Evolutionary conservation across 139 green algal species (phyloP), one percentile per base, ranked within the genome.

Genomic region (Chlamydomonas asymmetrica): DNA sequence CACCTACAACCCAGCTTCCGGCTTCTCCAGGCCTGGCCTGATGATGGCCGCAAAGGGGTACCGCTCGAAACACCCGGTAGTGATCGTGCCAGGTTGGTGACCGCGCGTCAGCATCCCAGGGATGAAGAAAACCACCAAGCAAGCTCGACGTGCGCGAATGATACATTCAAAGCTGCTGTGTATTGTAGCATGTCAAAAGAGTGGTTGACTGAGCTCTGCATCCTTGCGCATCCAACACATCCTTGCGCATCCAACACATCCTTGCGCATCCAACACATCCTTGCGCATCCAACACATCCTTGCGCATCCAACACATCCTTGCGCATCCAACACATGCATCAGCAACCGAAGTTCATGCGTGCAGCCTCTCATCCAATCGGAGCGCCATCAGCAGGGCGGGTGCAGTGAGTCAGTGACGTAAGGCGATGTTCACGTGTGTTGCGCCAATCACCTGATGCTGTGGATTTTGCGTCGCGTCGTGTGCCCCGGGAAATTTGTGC

Each of bases 1-100:
- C n/a, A n/a, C n/a, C n/a, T n/a, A n/a, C n/a, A n/a, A n/a, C n/a
- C n/a, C n/a, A n/a, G n/a, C n/a, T n/a, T n/a, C n/a, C n/a, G n/a
- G n/a, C n/a, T n/a, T n/a, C n/a, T n/a, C n/a, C n/a, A n/a, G 81
- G 35, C 76, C 76, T 32, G 81, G 81, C 8, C 62, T 52, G 56
- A 2, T 71, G 70, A 75, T 84, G 57, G 76, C 76, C 31, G 35
- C 32, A n/a, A 49, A 78, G 43, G 84, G 84, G 13, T 71, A 85
- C 50, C 4, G 29, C 29, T 37, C 74, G 1, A 80, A 74, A 23
- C 74, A 80, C 54, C 74, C 57, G 4, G 73, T 80, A 34, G 62
- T 80, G 3, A 59, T 75, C 25, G 52, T 85, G 56, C 75, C 75
- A 41, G 75, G 75, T 82, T 40, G 7, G 54, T n/a, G n/a, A n/a